Percentiles rank a stretch among this genome's conserved stretches.
These are phyloP conservation scores for Chrysanthemum seticuspe DNA, from an alignment of 129 eudicot species.

Conservation along the genomic window DNA sequence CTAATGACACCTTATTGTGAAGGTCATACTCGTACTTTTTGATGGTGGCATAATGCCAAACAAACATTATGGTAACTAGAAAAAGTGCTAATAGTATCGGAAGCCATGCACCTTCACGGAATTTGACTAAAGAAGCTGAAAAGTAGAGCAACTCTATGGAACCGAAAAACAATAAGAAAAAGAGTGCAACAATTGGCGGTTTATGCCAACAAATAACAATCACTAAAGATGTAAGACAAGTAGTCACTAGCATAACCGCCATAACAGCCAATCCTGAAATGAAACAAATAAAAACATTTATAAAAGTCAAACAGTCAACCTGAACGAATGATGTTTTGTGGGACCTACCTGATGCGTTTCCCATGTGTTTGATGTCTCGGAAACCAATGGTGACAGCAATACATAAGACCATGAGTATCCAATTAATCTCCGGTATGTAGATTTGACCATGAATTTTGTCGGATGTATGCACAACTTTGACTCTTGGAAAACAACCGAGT, in stretches of 20 bases:
- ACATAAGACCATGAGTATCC: constrained; percentile 91
- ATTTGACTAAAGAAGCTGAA: constrained; percentile 84
- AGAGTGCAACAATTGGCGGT: constrained; percentile 65
- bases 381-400: constrained; percentile 93
- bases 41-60: constrained; percentile 83
- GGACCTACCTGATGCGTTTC: constrained; percentile 82
- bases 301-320: not conserved
- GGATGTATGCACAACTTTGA: constrained; percentile 83
- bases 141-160: constrained; percentile 79
- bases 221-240: constrained; percentile 83
- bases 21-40: constrained; percentile 85
- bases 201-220: constrained; percentile 87
- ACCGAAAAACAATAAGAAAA: constrained; percentile 76
- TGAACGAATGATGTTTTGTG: not conserved
- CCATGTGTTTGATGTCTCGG: constrained; percentile 89
- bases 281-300: not conserved
- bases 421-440: constrained; percentile 91
- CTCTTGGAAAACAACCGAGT: constrained; percentile 95
- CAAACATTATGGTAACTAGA: constrained; percentile 75
- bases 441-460: constrained; percentile 91
- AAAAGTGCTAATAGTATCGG: constrained; percentile 85
- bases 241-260: constrained; percentile 94
- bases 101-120: constrained; percentile 90
- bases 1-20: constrained; percentile 89
- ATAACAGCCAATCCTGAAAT: constrained; percentile 84